Conservation (phyloP, 345 rosid genomes). For the Melastoma malabathricum region DNA sequence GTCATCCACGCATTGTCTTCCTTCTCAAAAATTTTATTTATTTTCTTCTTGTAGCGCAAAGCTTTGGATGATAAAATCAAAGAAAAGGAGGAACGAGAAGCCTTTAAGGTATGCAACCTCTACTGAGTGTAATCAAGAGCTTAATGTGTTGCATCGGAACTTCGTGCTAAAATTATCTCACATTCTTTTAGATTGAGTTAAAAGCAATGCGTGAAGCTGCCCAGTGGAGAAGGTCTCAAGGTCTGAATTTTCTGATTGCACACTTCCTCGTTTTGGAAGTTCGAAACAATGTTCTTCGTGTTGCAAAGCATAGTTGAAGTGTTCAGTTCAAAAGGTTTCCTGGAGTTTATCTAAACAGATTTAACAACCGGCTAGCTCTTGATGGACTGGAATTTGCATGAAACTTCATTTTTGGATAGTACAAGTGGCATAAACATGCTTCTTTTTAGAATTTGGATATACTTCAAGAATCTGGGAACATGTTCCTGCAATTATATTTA, state of each 20-base stretch:
- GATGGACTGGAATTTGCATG: too few species aligned
- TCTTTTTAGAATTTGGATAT: too few species aligned
- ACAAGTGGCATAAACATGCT: too few species aligned
- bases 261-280: not conserved
- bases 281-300: too few species aligned
- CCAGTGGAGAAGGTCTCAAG: slow-evolving; percentile 87
- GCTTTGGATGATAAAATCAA: slow-evolving; percentile 80
- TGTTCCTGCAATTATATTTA: too few species aligned
- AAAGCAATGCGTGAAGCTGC: slow-evolving; percentile 90
- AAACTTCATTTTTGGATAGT: too few species aligned
- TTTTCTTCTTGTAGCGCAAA: slow-evolving; percentile 46
- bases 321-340: too few species aligned
- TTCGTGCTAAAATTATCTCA: not conserved
- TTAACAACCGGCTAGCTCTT: too few species aligned
- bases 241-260: slow-evolving; percentile 18
- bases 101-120: slow-evolving; percentile 52
- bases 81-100: slow-evolving; percentile 76
- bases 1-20: not conserved
- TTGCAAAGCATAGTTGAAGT: too few species aligned
- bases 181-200: slow-evolving; percentile 44
- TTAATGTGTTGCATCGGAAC: too few species aligned
- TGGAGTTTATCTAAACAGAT: too few species aligned
- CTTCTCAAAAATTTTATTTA: not conserved
- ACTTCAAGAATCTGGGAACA: too few species aligned
- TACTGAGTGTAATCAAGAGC: not conserved